Percentiles rank a stretch among this genome's conserved stretches.
These are phyloP conservation scores for Neurospora sp. DNA, from an alignment of 2,329 filamentous ascomycete species.

Conservation along the genomic window DNA sequence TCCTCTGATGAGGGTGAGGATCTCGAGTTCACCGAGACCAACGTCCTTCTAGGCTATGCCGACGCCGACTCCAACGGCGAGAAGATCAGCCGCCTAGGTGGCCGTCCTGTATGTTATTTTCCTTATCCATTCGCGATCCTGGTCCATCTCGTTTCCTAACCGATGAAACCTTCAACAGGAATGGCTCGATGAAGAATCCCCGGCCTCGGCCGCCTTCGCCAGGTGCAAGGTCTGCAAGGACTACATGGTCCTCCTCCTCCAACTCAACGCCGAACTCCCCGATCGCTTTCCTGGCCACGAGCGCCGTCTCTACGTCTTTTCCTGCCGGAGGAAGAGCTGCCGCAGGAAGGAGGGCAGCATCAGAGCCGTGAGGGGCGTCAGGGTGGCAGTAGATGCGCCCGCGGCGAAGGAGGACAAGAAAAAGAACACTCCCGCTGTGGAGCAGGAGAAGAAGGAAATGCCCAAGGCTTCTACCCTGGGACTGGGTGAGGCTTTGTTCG, in stretches of 20 bases:
- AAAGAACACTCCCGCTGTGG: slow-evolving; percentile 22
- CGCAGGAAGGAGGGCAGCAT: slow-evolving; percentile 75
- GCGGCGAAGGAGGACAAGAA: slow-evolving; percentile 21
- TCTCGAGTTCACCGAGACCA: slow-evolving; percentile 66
- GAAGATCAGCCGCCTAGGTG: slow-evolving; percentile 78
- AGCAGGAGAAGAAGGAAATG: slow-evolving; percentile 20
- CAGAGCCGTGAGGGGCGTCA: slow-evolving; percentile 61
- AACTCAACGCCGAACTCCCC: slow-evolving; percentile 84
- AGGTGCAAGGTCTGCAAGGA: slow-evolving; percentile 83
- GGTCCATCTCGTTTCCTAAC: slow-evolving; percentile 12
- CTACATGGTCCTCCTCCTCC: slow-evolving; percentile 74
- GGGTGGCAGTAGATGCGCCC: slow-evolving; percentile 37
- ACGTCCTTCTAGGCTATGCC: slow-evolving; percentile 83
- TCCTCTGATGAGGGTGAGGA: slow-evolving; percentile 68
- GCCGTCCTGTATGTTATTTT: slow-evolving; percentile 59
- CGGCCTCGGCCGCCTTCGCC: slow-evolving; percentile 67
- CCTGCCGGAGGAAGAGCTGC: slow-evolving; percentile 69
- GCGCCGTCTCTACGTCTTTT: slow-evolving; percentile 77
- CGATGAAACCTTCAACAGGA: slow-evolving; percentile 39
- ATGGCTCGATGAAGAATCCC: slow-evolving; percentile 66
- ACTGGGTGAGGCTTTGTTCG: slow-evolving; percentile 62
- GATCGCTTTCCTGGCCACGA: slow-evolving; percentile 81
- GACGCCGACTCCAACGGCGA: slow-evolving; percentile 72
- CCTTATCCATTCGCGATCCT: background rate
- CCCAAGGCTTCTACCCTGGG: slow-evolving; percentile 27